These are phyloP conservation scores for Blastocladiella britannica DNA, from an alignment of 192 early-diverging fungal species.

Conservation along the genomic window DNA sequence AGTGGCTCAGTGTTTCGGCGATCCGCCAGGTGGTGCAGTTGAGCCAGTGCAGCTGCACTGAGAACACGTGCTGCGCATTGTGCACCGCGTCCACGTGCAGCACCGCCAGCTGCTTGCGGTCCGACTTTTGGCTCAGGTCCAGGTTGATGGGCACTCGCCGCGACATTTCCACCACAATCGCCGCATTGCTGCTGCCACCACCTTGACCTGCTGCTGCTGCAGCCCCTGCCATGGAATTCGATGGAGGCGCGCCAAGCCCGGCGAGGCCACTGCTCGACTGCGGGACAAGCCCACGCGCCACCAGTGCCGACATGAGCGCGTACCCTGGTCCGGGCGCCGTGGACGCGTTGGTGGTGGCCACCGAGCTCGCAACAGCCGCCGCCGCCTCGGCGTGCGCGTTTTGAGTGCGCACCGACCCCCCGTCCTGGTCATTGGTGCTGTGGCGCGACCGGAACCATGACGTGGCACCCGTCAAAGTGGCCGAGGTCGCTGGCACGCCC, in stretches of 20 bases:
- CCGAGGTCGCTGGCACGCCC: not conserved
- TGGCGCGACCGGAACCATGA: no score
- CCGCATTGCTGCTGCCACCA: no score
- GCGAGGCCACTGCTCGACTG: not conserved
- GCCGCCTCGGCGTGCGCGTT: not conserved
- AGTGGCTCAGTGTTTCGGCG: conserved; percentile 61
- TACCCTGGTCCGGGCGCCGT: not conserved
- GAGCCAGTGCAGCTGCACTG: conserved; percentile 86
- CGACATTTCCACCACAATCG: conserved; percentile 28
- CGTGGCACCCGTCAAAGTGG: not conserved
- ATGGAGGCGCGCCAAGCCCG: not conserved
- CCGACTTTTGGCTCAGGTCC: conserved; percentile 54
- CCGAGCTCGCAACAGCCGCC: not conserved
- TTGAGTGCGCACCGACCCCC: not conserved
- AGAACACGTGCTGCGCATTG: conserved; percentile 72
- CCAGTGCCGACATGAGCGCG: not conserved
- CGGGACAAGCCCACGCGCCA: not conserved
- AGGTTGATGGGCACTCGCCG: conserved; percentile 55
- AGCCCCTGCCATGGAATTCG: conserved; percentile 1
- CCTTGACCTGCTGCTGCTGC: no score
- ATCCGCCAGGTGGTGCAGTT: conserved; percentile 76
- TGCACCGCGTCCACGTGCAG: conserved; percentile 80
- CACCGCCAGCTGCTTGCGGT: conserved; percentile 58
- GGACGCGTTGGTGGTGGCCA: not conserved
- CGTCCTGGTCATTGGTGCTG: not conserved